Evolutionary conservation across 2,329 filamentous ascomycete genomes (phyloP), one percentile per base, ranked within the genome.

Genomic region (Xylaria digitata): DNA sequence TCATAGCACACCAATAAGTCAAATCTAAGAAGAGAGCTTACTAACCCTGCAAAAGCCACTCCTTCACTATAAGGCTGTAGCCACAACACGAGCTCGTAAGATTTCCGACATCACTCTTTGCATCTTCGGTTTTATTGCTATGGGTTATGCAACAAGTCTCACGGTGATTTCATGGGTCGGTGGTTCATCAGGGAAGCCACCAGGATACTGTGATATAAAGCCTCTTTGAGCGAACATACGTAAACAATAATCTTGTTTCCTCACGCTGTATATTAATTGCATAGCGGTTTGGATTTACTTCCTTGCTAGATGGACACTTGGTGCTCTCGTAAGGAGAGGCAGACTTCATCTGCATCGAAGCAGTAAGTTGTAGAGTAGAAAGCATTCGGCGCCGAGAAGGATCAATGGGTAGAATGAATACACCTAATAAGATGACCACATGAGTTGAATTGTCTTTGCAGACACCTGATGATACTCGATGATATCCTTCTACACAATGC

Each of bases 101-200:
- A 80, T 86, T 15, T 84, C 90, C 6, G 95, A 99, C 74, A 83
- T 97, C 46, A 72, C 83, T 0, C 88, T 99, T 42, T 91, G 93
- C 74, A 82, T 94, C 64, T 93, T 98, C 75, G 96, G 96, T 7
- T 81, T 94, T 60, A 79, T 94, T 19, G 93, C 93, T 73, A 99
- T 98, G 92, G 87, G 87, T 6, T 99, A 99, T 79, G 97, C 96
- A 0, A 98, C 96, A 0, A 85, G 86, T 42, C 83, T 98, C 74
- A 99, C 96, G 0, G 83, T 97, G 54, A 86, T 90, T 76, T 96
- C 92, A 79, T 99, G 96, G 96, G 88, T 92, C 6, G 85, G 83
- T 57, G 88, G 89, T 4, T 74, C 79, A 0, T 77, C 76, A 0
- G 80, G 80, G 15, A 80, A 83, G 15, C 77, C 77, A 64, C 86